Conservation (phyloP, 2,329 filamentous ascomycete species). For the Bipolaris zeicola region DNA sequence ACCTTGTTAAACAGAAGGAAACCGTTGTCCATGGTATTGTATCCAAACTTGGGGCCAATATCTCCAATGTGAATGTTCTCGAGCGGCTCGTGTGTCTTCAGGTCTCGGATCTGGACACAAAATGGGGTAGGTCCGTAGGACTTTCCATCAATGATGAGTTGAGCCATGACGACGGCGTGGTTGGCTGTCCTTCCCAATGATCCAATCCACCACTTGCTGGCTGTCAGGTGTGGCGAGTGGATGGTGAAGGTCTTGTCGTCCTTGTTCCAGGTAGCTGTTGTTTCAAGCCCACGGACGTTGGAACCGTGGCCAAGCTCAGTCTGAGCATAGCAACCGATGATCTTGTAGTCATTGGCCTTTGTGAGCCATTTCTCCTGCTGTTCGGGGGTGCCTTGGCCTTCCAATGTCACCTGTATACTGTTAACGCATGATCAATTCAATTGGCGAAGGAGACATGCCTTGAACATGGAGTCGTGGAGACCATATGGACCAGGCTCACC, state of each 20-base stretch:
- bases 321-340: constrained; percentile 80
- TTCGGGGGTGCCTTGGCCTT: constrained; percentile 73
- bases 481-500: constrained; percentile 76
- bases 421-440: constrained; percentile 12
- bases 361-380: constrained; percentile 76
- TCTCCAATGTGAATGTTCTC: constrained; percentile 71
- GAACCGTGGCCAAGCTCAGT: constrained; percentile 81
- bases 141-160: constrained; percentile 72
- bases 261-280: constrained; percentile 74
- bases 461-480: constrained; percentile 73
- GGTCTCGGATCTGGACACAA: constrained; percentile 69
- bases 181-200: constrained; percentile 77
- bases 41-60: constrained; percentile 80
- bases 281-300: constrained; percentile 68
- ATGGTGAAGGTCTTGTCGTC: constrained; percentile 76
- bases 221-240: constrained; percentile 74
- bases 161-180: constrained; percentile 78
- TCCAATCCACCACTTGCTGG: constrained; percentile 86
- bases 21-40: constrained; percentile 83
- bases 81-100: constrained; percentile 58
- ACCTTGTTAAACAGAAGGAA: constrained; percentile 78
- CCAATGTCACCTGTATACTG: constrained; percentile 63
- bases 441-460: constrained; percentile 51
- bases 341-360: constrained; percentile 70
- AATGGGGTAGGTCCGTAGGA: constrained; percentile 77